Base-by-base conservation (phyloP, 768 basidiomycete genomes). In the Termitomyces sp. region DNA sequence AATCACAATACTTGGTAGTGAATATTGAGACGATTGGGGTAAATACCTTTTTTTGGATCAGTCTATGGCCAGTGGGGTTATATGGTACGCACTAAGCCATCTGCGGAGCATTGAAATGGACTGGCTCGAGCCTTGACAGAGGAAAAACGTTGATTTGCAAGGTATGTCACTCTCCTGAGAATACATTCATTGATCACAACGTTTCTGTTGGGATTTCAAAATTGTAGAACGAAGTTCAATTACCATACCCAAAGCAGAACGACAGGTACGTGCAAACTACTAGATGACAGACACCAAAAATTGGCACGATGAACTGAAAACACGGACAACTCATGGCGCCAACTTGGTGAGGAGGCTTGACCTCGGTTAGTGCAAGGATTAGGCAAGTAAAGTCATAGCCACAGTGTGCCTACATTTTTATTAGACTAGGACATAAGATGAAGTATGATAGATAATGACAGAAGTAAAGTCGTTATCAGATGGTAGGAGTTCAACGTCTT, bases 401-500 rank as follows among this genome's bases (percentile, higher is more conserved):
- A 39, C 39, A 39, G 50, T 16, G 20, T 36, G 52, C 53, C 27
- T 42, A 20, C 37, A 55, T 56, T 22, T 42, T 42, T 41, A 45
- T 31, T 58, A 50, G 31, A 54, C 47, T 33, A 30, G 39, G 39
- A 41, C 39, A 41, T 22, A 36, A 34, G 39, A 57, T 37, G 45
- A 18, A 54, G 44, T 54, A 50, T 31, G 27, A 41, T 57, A 57
- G 41, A 55, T 55, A 41, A 13, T 31, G 39, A 37, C 11, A 27
- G 22, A 31, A 18, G 20, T 22, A 5, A 11, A 49, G 16, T 30
- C 24, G 24, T 53, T n/a, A 36, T 20, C 20, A 11, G 39, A 36
- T 31, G 22, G 20, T 24, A 31, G 18, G 20, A 48, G 55, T 58
- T 60, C 69, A 65, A 41, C 76, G 76, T 48, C 65, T 69, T 60